Base-by-base conservation (phyloP, 2,329 filamentous ascomycete genomes). In the Colletotrichum costaricense region DNA sequence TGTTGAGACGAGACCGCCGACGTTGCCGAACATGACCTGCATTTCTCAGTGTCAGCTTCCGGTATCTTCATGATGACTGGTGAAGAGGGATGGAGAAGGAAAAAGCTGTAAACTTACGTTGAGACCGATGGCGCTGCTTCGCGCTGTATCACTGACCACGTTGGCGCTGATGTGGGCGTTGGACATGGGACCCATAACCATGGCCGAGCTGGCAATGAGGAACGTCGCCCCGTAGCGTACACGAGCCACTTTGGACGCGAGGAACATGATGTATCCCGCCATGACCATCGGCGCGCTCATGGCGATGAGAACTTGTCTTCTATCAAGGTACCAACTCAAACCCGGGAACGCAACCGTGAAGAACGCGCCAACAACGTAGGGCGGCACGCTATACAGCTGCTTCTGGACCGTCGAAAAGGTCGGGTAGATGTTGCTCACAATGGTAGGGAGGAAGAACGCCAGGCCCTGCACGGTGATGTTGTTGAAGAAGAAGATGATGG, bases 391-490 rank as follows among this genome's bases (percentile, higher is more conserved):
- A 75, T 89, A 89, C 0, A 94, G 88, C 80, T 94, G 93, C 78
- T 93, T 90, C 1, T 86, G 87, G 16, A 94, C 84, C 2, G 90
- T 87, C 11, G 83, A 85, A 69, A 84, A 83, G 2, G 86, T 78
- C 0, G 90, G 90, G 77, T 94, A 94, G 76, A 94, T 93, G 5
- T 88, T 92, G 59, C 81, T 82, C 71, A 94, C 91, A 69, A 94
- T 93, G 0, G 92, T 93, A 0, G 92, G 92, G 0, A 88, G 83
- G 80, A 94, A 94, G 84, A 93, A 93, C 1, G 90, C 90, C 4
- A 94, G 84, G 4, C 92, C 92, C 77, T 93, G 91, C 2, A 94
- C 92, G 0, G 92, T 94, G 78, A 94, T 89, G 81, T 93, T 93
- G 84, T 92, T 86, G 68, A 93, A 86, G 0, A 92, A 81, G 82